Evolutionary conservation across 768 basidiomycete genomes (phyloP).

Genomic region (Phaffia tasmanica): DNA sequence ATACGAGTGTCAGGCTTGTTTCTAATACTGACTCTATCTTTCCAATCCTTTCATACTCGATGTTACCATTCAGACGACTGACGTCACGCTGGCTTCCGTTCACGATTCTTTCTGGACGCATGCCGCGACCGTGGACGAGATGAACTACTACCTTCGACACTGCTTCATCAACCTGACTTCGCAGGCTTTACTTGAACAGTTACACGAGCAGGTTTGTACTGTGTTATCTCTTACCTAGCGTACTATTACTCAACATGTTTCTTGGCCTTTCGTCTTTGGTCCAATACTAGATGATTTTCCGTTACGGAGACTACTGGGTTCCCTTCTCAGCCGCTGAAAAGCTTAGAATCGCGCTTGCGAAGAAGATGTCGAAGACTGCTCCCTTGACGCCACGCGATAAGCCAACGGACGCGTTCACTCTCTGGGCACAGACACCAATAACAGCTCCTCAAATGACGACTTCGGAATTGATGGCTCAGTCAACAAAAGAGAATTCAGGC

Average conservation of each 20-base stretch:
- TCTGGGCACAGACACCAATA: neutral
- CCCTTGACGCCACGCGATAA: conserved; percentile 18
- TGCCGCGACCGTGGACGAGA: conserved; percentile 67
- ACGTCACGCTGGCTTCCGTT: conserved; percentile 81
- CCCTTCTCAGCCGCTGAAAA: neutral
- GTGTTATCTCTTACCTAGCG: conserved; percentile 40
- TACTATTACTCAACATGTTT: conserved; percentile 8
- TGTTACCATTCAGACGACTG: conserved; percentile 47
- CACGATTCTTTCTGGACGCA: conserved; percentile 99
- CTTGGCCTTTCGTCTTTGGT: neutral
- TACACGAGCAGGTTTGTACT: conserved; percentile 66
- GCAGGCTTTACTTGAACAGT: neutral
- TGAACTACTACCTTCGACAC: conserved; percentile 36
- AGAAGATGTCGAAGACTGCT: neutral
- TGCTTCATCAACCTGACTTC: neutral
- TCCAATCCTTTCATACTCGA: neutral
- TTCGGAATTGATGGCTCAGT: conserved; percentile 14
- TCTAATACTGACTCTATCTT: neutral
- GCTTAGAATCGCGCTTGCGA: neutral
- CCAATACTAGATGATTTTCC: neutral
- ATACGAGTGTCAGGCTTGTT: neutral
- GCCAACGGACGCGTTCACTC: conserved; percentile 16
- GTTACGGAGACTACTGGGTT: neutral
- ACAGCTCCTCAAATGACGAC: conserved; percentile 2
- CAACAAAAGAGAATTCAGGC: neutral